Conservation (phyloP, 768 basidiomycete species). For the Rubroboletus pulcherrimus region DNA sequence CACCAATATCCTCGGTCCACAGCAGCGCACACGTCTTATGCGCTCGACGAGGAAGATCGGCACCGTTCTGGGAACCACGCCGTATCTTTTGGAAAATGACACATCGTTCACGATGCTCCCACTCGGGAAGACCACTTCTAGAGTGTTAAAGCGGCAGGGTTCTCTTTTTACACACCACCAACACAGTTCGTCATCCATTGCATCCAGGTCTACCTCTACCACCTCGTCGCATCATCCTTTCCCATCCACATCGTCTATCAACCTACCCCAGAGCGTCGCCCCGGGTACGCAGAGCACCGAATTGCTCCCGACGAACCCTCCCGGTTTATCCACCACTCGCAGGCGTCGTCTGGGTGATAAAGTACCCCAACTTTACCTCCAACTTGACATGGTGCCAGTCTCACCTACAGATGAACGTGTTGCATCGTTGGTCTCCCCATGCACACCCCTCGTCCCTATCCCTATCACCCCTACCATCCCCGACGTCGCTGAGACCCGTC, state of each 20-base stretch:
- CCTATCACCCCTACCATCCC: slow-evolving; percentile 22
- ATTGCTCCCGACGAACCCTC: slow-evolving; percentile 5
- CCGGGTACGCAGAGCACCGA: slow-evolving; percentile 10
- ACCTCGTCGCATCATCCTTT: slow-evolving; percentile 9
- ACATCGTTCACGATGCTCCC: slow-evolving; percentile 21
- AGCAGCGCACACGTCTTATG: slow-evolving; percentile 34
- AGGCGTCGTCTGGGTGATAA: slow-evolving; percentile 12
- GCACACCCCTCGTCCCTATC: slow-evolving; percentile 11
- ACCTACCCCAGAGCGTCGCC: slow-evolving; percentile 4
- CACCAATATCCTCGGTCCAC: slow-evolving; percentile 29
- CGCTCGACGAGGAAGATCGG: slow-evolving; percentile 37
- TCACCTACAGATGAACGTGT: slow-evolving; percentile 10
- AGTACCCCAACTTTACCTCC: slow-evolving; percentile 21
- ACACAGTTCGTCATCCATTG: slow-evolving; percentile 18
- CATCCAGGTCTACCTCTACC: slow-evolving; percentile 15
- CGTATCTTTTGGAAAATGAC: slow-evolving; percentile 31
- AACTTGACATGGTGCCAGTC: slow-evolving; percentile 16
- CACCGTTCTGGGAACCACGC: slow-evolving; percentile 36
- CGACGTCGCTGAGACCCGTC: slow-evolving; percentile 33
- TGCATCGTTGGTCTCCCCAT: slow-evolving; percentile 9
- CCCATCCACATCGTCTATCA: slow-evolving; percentile 18
- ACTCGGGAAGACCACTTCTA: slow-evolving; percentile 17
- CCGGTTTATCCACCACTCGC: slow-evolving; percentile 20
- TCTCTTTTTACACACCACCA: slow-evolving; percentile 29
- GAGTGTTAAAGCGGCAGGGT: slow-evolving; percentile 29